These are phyloP conservation scores for Salvia splendens DNA, from an alignment of 257 asterid species.

Conservation along the genomic window DNA sequence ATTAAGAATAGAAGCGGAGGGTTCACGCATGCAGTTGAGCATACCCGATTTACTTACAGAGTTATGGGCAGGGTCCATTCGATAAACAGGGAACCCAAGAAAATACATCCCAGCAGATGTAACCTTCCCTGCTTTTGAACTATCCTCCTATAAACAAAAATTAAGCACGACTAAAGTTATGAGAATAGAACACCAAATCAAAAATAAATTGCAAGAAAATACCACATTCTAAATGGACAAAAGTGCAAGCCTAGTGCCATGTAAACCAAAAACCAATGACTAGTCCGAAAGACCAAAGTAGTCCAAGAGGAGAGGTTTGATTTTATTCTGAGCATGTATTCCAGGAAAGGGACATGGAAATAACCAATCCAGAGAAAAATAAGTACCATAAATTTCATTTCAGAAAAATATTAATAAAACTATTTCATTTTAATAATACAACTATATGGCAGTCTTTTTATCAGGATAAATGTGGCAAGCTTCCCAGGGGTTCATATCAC, in stretches of 20 bases:
- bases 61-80: conserved; percentile 71
- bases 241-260: neutral
- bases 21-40: conserved; percentile 10
- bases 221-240: neutral
- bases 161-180: neutral
- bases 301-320: neutral
- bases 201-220: neutral
- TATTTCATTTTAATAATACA: conserved; percentile 9
- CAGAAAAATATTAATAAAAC: too few species aligned
- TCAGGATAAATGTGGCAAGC: neutral
- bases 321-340: conserved; percentile 11
- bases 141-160: conserved; percentile 69
- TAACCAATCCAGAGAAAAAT: neutral
- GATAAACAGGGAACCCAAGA: conserved; percentile 89
- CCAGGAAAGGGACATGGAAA: neutral
- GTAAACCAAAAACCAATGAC: neutral
- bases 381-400: too few species aligned
- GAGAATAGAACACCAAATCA: neutral
- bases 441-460: neutral
- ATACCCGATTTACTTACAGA: conserved; percentile 54
- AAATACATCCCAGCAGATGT: conserved; percentile 95
- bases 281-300: conserved; percentile 11
- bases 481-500: neutral
- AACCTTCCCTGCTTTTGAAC: conserved; percentile 80
- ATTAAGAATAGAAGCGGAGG: conserved; percentile 12